Conservation (phyloP, 352 stramenopile species). For the Thraustotheca clavata region DNA sequence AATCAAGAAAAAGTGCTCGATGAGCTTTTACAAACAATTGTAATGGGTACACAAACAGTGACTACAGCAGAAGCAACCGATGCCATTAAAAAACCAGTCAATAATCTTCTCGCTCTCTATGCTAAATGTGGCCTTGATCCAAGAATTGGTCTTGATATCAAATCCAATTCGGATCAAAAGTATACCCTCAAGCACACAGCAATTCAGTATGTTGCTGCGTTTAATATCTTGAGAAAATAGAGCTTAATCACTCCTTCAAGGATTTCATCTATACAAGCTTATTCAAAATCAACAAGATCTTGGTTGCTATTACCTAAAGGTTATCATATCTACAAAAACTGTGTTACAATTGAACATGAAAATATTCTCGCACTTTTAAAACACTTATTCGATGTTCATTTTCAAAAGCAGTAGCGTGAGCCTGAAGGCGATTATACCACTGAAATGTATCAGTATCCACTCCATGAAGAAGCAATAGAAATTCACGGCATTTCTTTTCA, state of each 20-base stretch:
- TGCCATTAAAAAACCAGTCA: constrained; percentile 61
- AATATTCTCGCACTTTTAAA: not conserved
- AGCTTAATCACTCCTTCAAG: constrained; percentile 21
- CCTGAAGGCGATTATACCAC: not conserved
- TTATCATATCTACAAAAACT: constrained; percentile 54
- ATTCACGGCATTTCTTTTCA: not conserved
- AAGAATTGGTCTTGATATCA: constrained; percentile 56
- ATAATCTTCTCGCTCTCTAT: constrained; percentile 52
- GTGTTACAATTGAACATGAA: not conserved
- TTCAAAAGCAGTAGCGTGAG: not conserved
- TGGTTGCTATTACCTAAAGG: no score
- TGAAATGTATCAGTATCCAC: not conserved
- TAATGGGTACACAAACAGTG: constrained; percentile 45
- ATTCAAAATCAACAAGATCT: no score
- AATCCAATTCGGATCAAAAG: constrained; percentile 49
- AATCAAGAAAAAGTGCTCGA: constrained; percentile 63
- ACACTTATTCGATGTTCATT: not conserved
- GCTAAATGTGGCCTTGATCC: constrained; percentile 55
- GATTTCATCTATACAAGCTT: no score
- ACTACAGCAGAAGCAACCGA: not conserved
- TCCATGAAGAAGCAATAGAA: not conserved
- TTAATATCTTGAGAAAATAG: constrained; percentile 80
- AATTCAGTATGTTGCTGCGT: constrained; percentile 80
- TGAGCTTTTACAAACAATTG: constrained; percentile 58
- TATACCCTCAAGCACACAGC: constrained; percentile 85